Conservation (phyloP, 192 early-diverging fungal species). For the Thamnidium elegans region DNA sequence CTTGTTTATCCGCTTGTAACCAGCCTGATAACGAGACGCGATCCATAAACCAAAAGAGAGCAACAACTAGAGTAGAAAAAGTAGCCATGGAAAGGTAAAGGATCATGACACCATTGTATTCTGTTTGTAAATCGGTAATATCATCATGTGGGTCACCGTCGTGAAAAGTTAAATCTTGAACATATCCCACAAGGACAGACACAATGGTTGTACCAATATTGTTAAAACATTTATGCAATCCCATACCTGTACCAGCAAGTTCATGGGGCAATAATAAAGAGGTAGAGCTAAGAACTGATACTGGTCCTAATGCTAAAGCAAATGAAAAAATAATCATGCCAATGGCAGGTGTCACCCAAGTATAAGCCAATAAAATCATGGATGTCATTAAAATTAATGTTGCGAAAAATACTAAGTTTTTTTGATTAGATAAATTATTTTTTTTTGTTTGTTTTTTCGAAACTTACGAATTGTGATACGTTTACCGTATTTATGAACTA, state of each 20-base stretch:
- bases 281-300: conserved; percentile 52
- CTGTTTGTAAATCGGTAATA: conserved; percentile 9
- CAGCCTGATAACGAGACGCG: conserved; percentile 19
- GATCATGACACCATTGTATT: conserved; percentile 35
- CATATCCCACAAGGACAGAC: conserved; percentile 53
- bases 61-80: not conserved
- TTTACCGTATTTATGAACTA: conserved; percentile 55
- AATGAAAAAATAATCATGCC: conserved; percentile 57
- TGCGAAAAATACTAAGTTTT: conserved; percentile 15
- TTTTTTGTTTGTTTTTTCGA: not conserved
- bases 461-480: conserved; percentile 43
- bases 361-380: conserved; percentile 51
- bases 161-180: conserved; percentile 49
- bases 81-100: conserved; percentile 20
- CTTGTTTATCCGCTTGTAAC: conserved; percentile 23
- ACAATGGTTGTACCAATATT: conserved; percentile 63
- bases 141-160: conserved; percentile 29
- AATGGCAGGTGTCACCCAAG: conserved; percentile 46
- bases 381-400: conserved; percentile 20
- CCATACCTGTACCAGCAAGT: conserved; percentile 53
- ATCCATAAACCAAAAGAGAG: conserved; percentile 27
- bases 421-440: not conserved
- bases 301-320: conserved; percentile 54
- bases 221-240: conserved; percentile 61
- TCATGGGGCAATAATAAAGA: conserved; percentile 50